Conservation (phyloP, 225 moss, liverwort and hornwort species). For the Rhytidiadelphus loreus region DNA sequence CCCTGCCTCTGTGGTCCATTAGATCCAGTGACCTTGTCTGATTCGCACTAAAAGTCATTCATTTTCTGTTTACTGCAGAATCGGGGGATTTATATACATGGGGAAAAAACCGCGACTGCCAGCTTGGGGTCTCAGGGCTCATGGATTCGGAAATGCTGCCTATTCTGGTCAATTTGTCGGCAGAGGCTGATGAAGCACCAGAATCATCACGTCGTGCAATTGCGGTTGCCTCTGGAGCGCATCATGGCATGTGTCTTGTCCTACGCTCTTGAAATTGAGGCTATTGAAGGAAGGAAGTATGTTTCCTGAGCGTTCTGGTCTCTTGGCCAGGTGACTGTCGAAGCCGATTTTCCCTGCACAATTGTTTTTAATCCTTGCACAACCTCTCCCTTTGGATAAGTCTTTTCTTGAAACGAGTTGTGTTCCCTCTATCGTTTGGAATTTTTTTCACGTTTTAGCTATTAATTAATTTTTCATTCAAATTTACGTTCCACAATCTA, state of each 20-base stretch:
- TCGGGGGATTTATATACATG: slow-evolving; percentile 66
- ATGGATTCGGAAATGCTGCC: slow-evolving; percentile 67
- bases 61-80: slow-evolving; percentile 17
- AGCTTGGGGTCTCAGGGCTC: slow-evolving; percentile 71
- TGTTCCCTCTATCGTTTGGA: background rate
- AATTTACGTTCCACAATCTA: background rate
- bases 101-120: slow-evolving; percentile 95
- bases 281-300: background rate
- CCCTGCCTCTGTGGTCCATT: background rate
- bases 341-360: background rate
- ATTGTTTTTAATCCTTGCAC: background rate
- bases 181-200: slow-evolving; percentile 10
- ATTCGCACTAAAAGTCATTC: background rate
- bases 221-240: slow-evolving; percentile 66
- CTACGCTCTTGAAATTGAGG: slow-evolving; percentile 5
- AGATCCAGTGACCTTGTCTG: background rate
- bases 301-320: background rate
- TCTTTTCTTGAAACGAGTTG: background rate
- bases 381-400: background rate
- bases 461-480: background rate
- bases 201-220: slow-evolving; percentile 22
- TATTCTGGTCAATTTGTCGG: slow-evolving; percentile 28
- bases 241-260: slow-evolving; percentile 74
- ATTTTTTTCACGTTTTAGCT: background rate
- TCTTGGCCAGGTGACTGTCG: background rate